Evolutionary conservation across 148 eudicot species (phyloP), one percentile per base, ranked within the genome.

Genomic region (Chenopodium berlandieri): DNA sequence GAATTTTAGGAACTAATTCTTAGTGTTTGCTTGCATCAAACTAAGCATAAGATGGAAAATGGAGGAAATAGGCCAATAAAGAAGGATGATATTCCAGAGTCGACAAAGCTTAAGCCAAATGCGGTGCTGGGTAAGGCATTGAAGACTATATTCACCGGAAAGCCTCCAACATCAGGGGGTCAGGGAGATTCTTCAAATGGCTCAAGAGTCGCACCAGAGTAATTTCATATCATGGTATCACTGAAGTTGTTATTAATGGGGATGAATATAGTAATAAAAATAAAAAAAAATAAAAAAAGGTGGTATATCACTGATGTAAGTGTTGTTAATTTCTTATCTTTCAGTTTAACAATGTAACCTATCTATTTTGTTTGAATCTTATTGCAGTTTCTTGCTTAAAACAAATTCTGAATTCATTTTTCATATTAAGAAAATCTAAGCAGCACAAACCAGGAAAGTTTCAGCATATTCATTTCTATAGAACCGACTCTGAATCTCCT

Each of bases 71-170:
- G 47, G 71, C 73, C 73, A 16, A 20, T 78, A 25, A 67, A 78
- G 54, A 78, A 16, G 13, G 80, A 78, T 27, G 27, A 78, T 46
- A 22, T 78, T 78, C 80, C 80, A 66, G 46, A 78, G 50, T 31
- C 60, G 25, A 8, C 62, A 3, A 67, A 78, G 32, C 62, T 64
- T 31, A 48, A 78, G 20, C 73, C 60, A 67, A 78, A 78, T 31
- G 19, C 27, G 32, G 80, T 78, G 44, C 20, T 66, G 17, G 25
- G 46, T 8, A 46, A 66, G 25, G 80, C 37, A 23, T 25, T 78
- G 25, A 44, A 67, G 46, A 78, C 62, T 22, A 67, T 78, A 6
- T 48, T 78, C 63, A 78, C 58, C 3, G 73, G 73, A 66, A 76
- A 76, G 70, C 54, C 52, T 20, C 79, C 79, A 19, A 22, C 78